These are phyloP conservation scores for Euptelea pleiosperma DNA, from an alignment of 164 flowering plant genomes.

Conservation along the genomic window DNA sequence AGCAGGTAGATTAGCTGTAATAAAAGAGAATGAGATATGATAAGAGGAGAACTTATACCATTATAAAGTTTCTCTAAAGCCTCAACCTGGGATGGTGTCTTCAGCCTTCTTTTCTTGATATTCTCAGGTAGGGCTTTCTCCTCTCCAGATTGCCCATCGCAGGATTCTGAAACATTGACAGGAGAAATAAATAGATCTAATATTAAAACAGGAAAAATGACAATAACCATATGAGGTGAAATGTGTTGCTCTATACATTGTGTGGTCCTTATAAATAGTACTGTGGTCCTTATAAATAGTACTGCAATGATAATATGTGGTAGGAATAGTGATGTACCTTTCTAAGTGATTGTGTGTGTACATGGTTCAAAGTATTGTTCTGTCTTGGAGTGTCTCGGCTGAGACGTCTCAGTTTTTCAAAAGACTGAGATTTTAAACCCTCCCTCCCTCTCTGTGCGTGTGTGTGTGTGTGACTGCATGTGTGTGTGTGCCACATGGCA, in stretches of 20 bases:
- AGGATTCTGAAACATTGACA: conserved; percentile 30
- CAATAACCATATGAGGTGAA: neutral
- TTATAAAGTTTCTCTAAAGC: conserved; percentile 75
- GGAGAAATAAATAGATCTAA: neutral
- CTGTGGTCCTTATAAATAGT: no score
- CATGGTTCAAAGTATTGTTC: no score
- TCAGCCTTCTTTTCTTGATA: conserved; percentile 60
- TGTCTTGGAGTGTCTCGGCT: no score
- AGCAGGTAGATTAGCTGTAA: neutral
- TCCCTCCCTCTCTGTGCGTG: no score
- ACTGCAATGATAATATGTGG: neutral
- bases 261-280: neutral
- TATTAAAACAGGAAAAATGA: neutral
- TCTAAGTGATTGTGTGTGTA: neutral
- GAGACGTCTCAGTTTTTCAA: no score
- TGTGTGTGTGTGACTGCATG: no score
- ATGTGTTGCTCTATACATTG: neutral
- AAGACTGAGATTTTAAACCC: neutral
- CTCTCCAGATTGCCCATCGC: conserved; percentile 50
- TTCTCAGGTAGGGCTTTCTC: conserved; percentile 48
- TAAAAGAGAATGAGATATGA: conserved; percentile 1
- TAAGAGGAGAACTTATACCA: conserved; percentile 39
- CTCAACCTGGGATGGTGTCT: conserved; percentile 68
- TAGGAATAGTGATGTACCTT: neutral
- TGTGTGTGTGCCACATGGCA: no score